Conservation (phyloP, 148 eudicot genomes). For the Polygonum aviculare region DNA sequence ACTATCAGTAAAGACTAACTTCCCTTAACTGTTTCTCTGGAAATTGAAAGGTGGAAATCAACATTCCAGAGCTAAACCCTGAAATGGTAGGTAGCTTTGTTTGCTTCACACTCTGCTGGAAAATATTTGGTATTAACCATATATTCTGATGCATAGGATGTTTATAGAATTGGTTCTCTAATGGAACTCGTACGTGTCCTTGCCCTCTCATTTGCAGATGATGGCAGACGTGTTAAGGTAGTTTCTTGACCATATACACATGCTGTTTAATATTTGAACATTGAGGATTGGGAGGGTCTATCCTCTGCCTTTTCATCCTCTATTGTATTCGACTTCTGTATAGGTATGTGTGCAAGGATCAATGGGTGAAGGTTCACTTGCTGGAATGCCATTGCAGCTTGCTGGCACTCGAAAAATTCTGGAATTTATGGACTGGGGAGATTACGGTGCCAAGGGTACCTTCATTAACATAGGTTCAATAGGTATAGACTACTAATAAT, state of each 20-base stretch:
- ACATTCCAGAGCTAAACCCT: slow-evolving; percentile 90
- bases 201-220: slow-evolving; percentile 89
- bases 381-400: slow-evolving; percentile 93
- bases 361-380: slow-evolving; percentile 92
- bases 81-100: slow-evolving; percentile 47
- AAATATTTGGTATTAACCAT: slow-evolving; percentile 15
- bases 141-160: slow-evolving; percentile 64
- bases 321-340: neutral
- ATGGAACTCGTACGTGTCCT: slow-evolving; percentile 87
- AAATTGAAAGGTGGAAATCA: slow-evolving; percentile 76
- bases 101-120: slow-evolving; percentile 8
- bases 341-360: slow-evolving; percentile 99
- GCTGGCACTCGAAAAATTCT: slow-evolving; percentile 84
- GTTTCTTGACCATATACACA: slow-evolving; percentile 9
- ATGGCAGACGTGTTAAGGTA: slow-evolving; percentile 93
- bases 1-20: neutral
- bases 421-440: slow-evolving; percentile 99
- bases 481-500: slow-evolving; percentile 37
- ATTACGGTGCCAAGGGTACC: slow-evolving; percentile 78
- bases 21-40: neutral
- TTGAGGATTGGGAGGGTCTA: neutral
- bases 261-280: neutral
- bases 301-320: neutral
- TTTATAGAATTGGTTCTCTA: slow-evolving; percentile 94
- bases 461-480: slow-evolving; percentile 85